Conservation (phyloP, 2,329 filamentous ascomycete genomes). For the Septoria petroselini region DNA sequence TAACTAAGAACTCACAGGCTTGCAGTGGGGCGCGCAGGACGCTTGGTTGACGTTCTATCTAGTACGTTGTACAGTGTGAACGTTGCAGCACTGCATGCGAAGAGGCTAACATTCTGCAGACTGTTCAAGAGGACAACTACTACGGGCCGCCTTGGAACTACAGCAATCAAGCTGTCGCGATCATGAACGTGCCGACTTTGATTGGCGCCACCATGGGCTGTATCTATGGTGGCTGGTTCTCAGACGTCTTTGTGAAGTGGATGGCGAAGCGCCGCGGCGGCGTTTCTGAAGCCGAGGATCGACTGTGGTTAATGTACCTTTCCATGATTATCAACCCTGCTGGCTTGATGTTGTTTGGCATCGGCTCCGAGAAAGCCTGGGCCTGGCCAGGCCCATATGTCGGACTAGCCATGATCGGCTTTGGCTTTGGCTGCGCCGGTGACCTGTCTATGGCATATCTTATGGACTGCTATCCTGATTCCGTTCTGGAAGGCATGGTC, state of each 20-base stretch:
- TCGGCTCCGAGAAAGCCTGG: slow-evolving; percentile 52
- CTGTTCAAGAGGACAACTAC: slow-evolving; percentile 56
- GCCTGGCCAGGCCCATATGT: slow-evolving; percentile 54
- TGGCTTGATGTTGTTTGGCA: slow-evolving; percentile 54
- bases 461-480: slow-evolving; percentile 56
- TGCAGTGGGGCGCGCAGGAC: slow-evolving; percentile 60
- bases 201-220: slow-evolving; percentile 57
- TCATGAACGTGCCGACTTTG: slow-evolving; percentile 58
- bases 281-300: slow-evolving; percentile 55
- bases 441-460: slow-evolving; percentile 54
- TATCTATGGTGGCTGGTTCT: slow-evolving; percentile 57
- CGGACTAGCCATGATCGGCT: slow-evolving; percentile 57
- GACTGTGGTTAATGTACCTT: slow-evolving; percentile 52
- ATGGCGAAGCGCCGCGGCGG: slow-evolving; percentile 54
- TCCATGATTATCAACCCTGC: slow-evolving; percentile 52
- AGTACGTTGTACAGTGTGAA: slow-evolving; percentile 37
- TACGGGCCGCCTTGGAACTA: slow-evolving; percentile 56
- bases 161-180: slow-evolving; percentile 51
- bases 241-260: slow-evolving; percentile 56
- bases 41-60: slow-evolving; percentile 60
- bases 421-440: slow-evolving; percentile 58
- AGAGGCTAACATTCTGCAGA: no score
- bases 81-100: neutral
- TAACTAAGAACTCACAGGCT: no score
- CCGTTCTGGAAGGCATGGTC: slow-evolving; percentile 59